phyloP scores from a whole-genome alignment of 2,329 filamentous ascomycete genomes.

The Botrytis medusae region DNA sequence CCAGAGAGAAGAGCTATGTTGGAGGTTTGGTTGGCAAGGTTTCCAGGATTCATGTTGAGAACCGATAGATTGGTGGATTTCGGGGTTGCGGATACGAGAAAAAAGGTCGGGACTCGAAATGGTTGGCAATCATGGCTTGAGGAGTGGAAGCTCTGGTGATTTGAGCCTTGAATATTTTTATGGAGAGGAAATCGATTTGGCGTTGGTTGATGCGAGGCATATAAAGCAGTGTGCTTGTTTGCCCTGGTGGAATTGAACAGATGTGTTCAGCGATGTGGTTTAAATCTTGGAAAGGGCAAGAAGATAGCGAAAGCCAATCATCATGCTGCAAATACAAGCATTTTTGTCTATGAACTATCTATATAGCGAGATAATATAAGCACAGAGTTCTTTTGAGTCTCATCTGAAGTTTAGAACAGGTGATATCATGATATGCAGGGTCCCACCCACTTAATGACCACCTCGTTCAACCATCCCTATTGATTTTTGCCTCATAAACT shows the following conservation, averaged over 20 bases:
- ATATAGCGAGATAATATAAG: background rate
- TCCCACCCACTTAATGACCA: background rate
- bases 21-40: constrained; percentile 12
- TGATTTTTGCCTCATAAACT: background rate
- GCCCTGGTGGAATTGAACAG: background rate
- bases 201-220: background rate
- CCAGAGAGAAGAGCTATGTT: constrained; percentile 12
- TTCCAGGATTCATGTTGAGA: constrained; percentile 11
- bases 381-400: background rate
- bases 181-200: background rate
- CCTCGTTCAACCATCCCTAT: background rate
- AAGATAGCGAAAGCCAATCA: background rate
- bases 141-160: constrained; percentile 10
- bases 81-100: background rate
- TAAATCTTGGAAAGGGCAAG: background rate
- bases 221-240: background rate
- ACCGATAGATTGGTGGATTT: constrained; percentile 7
- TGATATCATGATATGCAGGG: background rate
- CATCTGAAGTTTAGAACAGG: background rate
- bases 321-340: background rate
- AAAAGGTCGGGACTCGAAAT: background rate
- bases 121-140: constrained; percentile 3
- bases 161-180: background rate
- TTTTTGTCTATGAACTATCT: background rate
- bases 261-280: background rate